These are phyloP conservation scores for Cystofilobasidium ferigula DNA, from an alignment of 768 basidiomycete genomes.

Conservation along the genomic window DNA sequence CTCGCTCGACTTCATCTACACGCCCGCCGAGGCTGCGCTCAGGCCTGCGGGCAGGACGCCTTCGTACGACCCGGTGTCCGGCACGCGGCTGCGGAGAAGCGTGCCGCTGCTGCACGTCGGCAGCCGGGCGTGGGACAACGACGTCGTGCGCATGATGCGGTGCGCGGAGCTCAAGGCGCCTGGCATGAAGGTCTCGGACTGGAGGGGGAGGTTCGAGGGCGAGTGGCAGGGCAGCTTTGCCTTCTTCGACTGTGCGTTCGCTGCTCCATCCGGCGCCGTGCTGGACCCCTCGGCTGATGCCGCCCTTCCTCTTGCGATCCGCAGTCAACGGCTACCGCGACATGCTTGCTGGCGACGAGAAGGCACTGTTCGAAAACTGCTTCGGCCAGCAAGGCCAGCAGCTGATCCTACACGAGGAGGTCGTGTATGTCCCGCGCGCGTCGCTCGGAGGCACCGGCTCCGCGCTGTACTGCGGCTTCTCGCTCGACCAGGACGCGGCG, in stretches of 20 bases:
- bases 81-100: background rate
- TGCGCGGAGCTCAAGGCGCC: constrained; percentile 7
- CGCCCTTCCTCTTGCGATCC: constrained; percentile 1
- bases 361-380: background rate
- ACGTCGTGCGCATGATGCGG: constrained; percentile 6
- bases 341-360: constrained; percentile 11
- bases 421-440: background rate
- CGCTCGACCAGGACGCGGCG: background rate
- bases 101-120: constrained; percentile 8
- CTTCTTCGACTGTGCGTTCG: background rate
- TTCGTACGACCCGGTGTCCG: constrained; percentile 7
- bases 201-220: constrained; percentile 17
- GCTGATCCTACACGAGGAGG: constrained; percentile 8
- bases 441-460: constrained; percentile 14
- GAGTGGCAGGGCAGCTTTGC: constrained; percentile 2
- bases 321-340: constrained; percentile 23
- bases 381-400: constrained; percentile 20
- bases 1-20: constrained; percentile 10
- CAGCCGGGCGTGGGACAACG: constrained; percentile 5
- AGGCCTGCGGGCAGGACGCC: background rate
- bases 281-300: background rate
- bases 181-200: constrained; percentile 9
- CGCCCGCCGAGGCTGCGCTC: background rate
- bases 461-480: constrained; percentile 20
- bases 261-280: background rate